Evolutionary conservation across 2,329 filamentous ascomycete species (phyloP), one percentile per base, ranked within the genome.

Genomic region (Cryphonectria japonica): DNA sequence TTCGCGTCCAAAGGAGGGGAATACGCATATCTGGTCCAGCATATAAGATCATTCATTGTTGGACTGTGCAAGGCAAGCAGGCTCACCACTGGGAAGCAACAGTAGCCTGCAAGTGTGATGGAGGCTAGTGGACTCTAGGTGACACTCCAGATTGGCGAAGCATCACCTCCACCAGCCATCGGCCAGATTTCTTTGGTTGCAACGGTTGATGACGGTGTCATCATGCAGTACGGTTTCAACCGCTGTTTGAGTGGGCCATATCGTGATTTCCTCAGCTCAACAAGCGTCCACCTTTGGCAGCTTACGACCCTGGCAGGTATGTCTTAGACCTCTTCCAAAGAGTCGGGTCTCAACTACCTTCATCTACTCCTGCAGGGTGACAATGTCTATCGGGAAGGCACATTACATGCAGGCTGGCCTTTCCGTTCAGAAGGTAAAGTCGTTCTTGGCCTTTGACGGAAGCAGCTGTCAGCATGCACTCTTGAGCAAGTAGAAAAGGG

Each of bases 301-400:
- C 19, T 54, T 32, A 14, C 9, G 19, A 32, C n/a, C 14, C 34
- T 54, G 43, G 43, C 52, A 14, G 57, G 13, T 22, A n/a, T 66
- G 67, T 71, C 54, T 71, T 63, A 52, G 59, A 39, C 29, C 41
- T 60, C 19, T 34, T 46, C 63, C 67, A 69, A 69, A 64, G 68
- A 34, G n/a, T 59, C 29, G 37, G 34, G 29, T 50, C 50, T 50
- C 39, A 41, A 57, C 62, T 39, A 9, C 29, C 39, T 39, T 26
- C 26, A 34, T 41, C 57, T 8, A 11, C 54, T 41, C 41, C 57
- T 59, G 39, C 57, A 34, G 41, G 39, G 32, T 32, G 39, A 26
- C 16, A 3, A 69, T 67, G 59, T 54, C 64, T 64, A 22, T 63
- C 60, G 61, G 70, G 70, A 67, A 72, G 59, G 67, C 39, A 62